Conservation (phyloP, 768 basidiomycete species). For the Cytidiella melzeri region DNA sequence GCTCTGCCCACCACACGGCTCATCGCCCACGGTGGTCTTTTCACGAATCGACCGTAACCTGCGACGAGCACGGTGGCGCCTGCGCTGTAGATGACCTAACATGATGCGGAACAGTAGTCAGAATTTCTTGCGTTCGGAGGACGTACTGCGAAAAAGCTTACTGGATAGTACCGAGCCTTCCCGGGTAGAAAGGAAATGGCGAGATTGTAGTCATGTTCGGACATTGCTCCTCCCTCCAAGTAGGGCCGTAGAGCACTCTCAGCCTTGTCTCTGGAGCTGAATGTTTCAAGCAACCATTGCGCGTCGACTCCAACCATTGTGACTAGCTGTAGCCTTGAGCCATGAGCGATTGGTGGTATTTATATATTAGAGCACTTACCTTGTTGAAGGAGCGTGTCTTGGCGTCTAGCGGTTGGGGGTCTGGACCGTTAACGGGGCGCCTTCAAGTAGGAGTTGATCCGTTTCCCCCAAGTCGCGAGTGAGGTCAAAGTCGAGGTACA, state of each 20-base stretch:
- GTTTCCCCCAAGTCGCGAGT: too few relatives aligned
- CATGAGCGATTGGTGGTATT: too few relatives aligned
- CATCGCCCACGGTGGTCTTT: neutral
- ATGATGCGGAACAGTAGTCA: too few relatives aligned
- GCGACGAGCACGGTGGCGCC: neutral
- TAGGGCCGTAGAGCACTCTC: conserved; percentile 49
- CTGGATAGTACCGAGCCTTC: conserved; percentile 37
- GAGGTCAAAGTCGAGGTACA: too few relatives aligned
- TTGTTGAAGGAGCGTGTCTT: too few relatives aligned
- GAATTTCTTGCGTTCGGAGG: too few relatives aligned
- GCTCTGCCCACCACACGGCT: neutral
- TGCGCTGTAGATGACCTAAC: conserved; percentile 3
- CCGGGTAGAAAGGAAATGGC: conserved; percentile 50
- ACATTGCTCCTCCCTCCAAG: conserved; percentile 43
- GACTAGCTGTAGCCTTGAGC: conserved; percentile 6
- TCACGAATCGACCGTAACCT: neutral
- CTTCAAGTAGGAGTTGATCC: too few relatives aligned
- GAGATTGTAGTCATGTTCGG: conserved; percentile 49
- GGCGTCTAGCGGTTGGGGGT: too few relatives aligned
- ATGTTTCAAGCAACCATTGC: conserved; percentile 38
- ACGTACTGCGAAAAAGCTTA: conserved; percentile 27
- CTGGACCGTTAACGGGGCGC: too few relatives aligned
- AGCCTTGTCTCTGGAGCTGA: conserved; percentile 33
- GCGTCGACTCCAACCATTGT: conserved; percentile 5
- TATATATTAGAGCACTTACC: too few relatives aligned